Base-by-base conservation (phyloP, 306 rosid genomes). In the Quercus aquifolioides region DNA sequence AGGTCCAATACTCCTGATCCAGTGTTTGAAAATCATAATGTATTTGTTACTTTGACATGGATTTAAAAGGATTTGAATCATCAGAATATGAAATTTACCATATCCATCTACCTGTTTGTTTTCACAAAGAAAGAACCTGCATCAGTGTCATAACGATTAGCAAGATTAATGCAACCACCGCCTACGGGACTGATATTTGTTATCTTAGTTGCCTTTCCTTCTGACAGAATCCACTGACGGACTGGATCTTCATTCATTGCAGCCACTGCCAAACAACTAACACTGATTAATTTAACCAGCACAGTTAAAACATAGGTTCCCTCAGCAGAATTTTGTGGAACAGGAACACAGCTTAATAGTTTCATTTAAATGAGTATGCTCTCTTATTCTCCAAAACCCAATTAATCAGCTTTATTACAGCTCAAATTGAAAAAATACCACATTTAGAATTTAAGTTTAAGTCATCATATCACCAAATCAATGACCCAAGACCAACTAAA, bases 111-210 rank as follows among this genome's bases (percentile, higher is more conserved):
- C 99, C 97, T 90, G 89, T 94, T 94, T 76, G 94, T 92, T 87
- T 94, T 92, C n/a, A 92, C 99, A 83, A 92, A 94, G 87, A 92
- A 92, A 51, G 94, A 90, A 77, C 88, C 95, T 13, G 88, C 85
- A 77, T 92, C 97, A 18, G 97, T 92, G 82, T 91, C 95, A 71
- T 92, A 90, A 76, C 97, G 94, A 84, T 23, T 86, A 21, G 97
- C 97, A 7, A 82, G 86, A 84, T 91, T 94, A 78, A 94, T 94
- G 85, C 99, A 94, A 46, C 97, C 99, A 19, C 99, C 97, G 26
- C 99, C 99, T 62, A 94, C 86, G 19, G 99, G 88, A 80, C 89
- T 86, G 65, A 92, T 92, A 76, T 80, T 85, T 67, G 87, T 92
- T 83, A 94, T 91, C 78, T 90, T 80, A 33, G 92, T 81, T 58